Conservation (phyloP, 768 basidiomycete species). For the Pholiota microspora region DNA sequence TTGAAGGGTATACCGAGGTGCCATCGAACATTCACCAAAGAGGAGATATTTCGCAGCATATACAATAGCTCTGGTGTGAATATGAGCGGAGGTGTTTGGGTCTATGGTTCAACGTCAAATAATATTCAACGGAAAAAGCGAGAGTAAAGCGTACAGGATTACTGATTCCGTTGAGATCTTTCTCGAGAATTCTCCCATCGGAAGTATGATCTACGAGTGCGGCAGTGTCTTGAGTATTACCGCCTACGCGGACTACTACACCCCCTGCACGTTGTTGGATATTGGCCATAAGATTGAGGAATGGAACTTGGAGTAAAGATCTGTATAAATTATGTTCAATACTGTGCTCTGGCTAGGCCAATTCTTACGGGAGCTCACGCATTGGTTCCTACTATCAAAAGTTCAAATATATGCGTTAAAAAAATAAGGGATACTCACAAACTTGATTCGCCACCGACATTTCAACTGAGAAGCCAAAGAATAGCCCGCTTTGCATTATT, state of each 20-base stretch:
- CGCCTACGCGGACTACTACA: conserved; percentile 70
- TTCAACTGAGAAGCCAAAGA: conserved; percentile 10
- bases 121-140: background rate
- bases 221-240: conserved; percentile 77
- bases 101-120: conserved; percentile 30
- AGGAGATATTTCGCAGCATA: conserved; percentile 62
- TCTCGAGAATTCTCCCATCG: conserved; percentile 49
- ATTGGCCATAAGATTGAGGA: conserved; percentile 79
- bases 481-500: conserved; percentile 35
- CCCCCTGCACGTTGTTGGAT: conserved; percentile 61
- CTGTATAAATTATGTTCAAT: conserved; percentile 22
- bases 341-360: conserved; percentile 19
- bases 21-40: conserved; percentile 63
- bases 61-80: conserved; percentile 68
- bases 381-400: conserved; percentile 44
- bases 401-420: background rate
- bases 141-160: conserved; percentile 36
- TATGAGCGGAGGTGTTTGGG: conserved; percentile 68
- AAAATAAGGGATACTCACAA: conserved; percentile 34
- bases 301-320: conserved; percentile 52
- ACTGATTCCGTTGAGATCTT: conserved; percentile 31
- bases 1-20: conserved; percentile 71
- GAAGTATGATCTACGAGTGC: conserved; percentile 46
- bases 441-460: conserved; percentile 30
- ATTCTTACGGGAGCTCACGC: conserved; percentile 32